Evolutionary conservation across 768 basidiomycete genomes (phyloP), one percentile per base, ranked within the genome.

Genomic region (Mycena vulgaris): DNA sequence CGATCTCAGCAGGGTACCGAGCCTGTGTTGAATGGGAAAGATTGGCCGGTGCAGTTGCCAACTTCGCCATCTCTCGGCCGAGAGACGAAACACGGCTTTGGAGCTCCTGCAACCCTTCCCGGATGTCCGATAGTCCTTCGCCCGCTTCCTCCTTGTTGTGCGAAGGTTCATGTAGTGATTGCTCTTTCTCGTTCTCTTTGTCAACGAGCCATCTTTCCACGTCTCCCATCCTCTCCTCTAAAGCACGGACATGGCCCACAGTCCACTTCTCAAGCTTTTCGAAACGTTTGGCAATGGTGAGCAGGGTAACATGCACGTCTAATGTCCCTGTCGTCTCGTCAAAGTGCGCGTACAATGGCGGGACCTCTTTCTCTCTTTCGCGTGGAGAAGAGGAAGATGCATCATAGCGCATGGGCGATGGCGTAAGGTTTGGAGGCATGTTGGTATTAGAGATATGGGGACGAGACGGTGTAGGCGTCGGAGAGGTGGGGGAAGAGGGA

Each of bases 231-330:
- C 95, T 88, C 23, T 95, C 95, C 73, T 96, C 95, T n/a, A 96
- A 82, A 2, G 95, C 95, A 62, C 95, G 90, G 3, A 95, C 94
- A 74, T 96, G 95, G 8, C 93, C 90, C 3, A 96, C 93, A 0
- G 94, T 92, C 95, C 95, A 96, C 71, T 92, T 92, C 77, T 96
- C 95, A 16, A 96, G 86, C 78, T 96, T 96, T 79, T 96, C 95
- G 67, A 96, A 95, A 25, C 95, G 89, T 66, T 88, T 89, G 16
- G 93, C 93, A 48, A 96, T 89, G 14, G 88, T 87, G 27, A 96
- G 81, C 7, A 96, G 83, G 0, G 95, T 95, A 1, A 87, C 90
- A 14, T 91, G 88, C 11, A 95, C 83, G 75, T 96, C 95, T 5
- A 96, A 81, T 2, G 89, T 87, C 3, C 95, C 95, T 55, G 91